These are phyloP conservation scores for Escallonia herrerae DNA, from an alignment of 129 eudicot species.

Conservation along the genomic window DNA sequence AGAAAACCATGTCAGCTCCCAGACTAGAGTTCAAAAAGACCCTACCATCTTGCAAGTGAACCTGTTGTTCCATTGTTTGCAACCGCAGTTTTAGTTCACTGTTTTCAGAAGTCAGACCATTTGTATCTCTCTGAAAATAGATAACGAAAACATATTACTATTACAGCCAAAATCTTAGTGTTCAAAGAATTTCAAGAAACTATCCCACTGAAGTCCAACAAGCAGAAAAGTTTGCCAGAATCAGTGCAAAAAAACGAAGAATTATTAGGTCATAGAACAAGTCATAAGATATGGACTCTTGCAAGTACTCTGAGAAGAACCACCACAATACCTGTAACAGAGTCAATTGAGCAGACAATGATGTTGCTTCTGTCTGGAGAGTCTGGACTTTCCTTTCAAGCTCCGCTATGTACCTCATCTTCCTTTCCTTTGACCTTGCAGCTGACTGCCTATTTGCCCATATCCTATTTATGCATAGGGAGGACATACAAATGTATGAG, in stretches of 20 bases:
- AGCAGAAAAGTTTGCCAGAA: background rate
- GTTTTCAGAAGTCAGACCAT: conserved; percentile 67
- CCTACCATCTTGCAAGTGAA: conserved; percentile 88
- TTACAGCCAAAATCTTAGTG: background rate
- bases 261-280: background rate
- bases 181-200: too few species aligned
- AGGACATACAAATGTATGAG: background rate
- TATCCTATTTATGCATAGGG: conserved; percentile 37
- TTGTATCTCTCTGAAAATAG: conserved; percentile 54
- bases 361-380: conserved; percentile 82
- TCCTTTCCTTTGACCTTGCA: conserved; percentile 93
- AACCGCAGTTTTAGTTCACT: conserved; percentile 77
- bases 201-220: too few species aligned
- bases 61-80: conserved; percentile 88
- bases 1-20: background rate
- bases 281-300: background rate
- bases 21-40: background rate
- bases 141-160: background rate
- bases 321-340: conserved; percentile 56
- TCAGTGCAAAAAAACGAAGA: background rate
- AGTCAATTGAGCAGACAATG: conserved; percentile 75
- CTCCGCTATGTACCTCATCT: conserved; percentile 92
- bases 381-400: conserved; percentile 86
- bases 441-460: conserved; percentile 99
- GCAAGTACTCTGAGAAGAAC: background rate